Conservation (phyloP, 257 asterid species). For the Solanum arcanum region DNA sequence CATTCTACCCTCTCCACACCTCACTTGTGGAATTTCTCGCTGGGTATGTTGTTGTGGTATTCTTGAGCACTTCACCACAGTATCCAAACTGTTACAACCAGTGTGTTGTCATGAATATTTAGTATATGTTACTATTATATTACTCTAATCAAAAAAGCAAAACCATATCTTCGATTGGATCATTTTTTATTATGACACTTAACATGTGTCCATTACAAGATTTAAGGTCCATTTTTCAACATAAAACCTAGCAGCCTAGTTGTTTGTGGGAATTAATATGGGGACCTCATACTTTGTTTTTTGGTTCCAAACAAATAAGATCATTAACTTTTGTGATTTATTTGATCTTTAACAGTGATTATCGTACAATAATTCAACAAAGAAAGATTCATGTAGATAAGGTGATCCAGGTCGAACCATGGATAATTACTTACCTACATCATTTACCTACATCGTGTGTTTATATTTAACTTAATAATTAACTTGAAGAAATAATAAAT, state of each 20-base stretch:
- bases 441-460: neutral
- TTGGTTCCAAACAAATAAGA: constrained; percentile 13
- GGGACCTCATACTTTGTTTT: constrained; percentile 19
- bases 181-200: neutral
- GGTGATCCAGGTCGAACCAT: constrained; percentile 1
- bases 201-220: constrained; percentile 6
- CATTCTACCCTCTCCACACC: neutral
- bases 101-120: neutral
- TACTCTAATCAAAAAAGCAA: neutral
- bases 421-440: neutral
- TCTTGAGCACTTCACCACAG: neutral
- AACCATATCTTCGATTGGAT: neutral
- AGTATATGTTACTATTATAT: neutral
- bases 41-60: neutral
- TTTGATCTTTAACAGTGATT: neutral
- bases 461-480: neutral
- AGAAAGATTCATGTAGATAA: constrained; percentile 4
- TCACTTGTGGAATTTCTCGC: too few relatives aligned
- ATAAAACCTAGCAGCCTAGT: neutral
- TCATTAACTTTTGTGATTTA: constrained; percentile 7
- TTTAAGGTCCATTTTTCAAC: neutral
- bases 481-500: neutral
- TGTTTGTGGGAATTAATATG: constrained; percentile 7
- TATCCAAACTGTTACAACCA: neutral
- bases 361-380: neutral